Conservation (phyloP, 768 basidiomycete genomes). For the Mrakia blollopis region DNA sequence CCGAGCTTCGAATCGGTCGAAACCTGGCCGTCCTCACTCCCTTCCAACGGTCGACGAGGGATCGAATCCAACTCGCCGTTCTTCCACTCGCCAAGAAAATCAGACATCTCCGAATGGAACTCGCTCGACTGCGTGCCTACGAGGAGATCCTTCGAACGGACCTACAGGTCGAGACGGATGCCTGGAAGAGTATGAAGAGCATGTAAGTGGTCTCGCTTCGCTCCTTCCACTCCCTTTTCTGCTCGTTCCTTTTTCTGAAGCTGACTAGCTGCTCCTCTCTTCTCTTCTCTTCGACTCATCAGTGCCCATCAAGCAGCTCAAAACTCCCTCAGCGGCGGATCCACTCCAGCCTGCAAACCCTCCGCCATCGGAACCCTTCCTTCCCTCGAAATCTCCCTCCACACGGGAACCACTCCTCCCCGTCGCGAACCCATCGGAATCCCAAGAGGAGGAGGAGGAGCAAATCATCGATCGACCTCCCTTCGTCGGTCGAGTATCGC, state of each 20-base stretch:
- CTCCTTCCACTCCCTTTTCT: too few species aligned
- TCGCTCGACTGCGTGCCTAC: slow-evolving; percentile 28
- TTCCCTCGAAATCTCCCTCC: slow-evolving; percentile 26
- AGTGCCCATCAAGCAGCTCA: slow-evolving; percentile 30
- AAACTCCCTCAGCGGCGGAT: slow-evolving; percentile 4
- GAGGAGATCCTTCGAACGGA: slow-evolving; percentile 26
- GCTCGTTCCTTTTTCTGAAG: neutral
- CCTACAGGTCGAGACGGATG: slow-evolving; percentile 19
- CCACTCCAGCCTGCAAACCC: neutral
- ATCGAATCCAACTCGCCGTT: slow-evolving; percentile 61
- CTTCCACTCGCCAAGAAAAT: slow-evolving; percentile 62
- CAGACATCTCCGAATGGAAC: slow-evolving; percentile 60
- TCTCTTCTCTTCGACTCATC: neutral
- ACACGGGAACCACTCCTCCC: slow-evolving; percentile 14
- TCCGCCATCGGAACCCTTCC: slow-evolving; percentile 9
- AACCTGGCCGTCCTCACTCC: slow-evolving; percentile 82
- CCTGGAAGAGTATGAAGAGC: slow-evolving; percentile 17
- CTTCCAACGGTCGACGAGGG: slow-evolving; percentile 77
- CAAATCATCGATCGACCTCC: neutral
- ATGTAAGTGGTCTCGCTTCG: slow-evolving; percentile 10
- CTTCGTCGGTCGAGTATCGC: slow-evolving; percentile 7
- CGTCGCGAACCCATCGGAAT: neutral
- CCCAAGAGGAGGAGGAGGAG: neutral
- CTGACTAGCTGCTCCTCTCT: neutral
- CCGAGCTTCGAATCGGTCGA: slow-evolving; percentile 65